These are phyloP conservation scores for Rhizophagus sp. DNA, from an alignment of 192 early-diverging fungal genomes.

Conservation along the genomic window DNA sequence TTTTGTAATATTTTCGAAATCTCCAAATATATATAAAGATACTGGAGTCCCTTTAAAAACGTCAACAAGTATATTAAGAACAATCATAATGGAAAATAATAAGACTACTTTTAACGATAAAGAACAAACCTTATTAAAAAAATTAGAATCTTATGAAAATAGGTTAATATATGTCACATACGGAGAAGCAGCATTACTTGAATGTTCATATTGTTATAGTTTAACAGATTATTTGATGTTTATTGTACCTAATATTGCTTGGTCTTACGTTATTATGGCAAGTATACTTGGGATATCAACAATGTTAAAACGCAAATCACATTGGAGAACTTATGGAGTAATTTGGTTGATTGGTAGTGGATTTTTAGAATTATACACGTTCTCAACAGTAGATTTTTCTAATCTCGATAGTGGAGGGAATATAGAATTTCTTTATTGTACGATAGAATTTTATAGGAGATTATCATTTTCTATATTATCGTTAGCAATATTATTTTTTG, in stretches of 20 bases:
- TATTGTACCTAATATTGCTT: constrained; percentile 15
- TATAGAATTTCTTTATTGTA: constrained; percentile 16
- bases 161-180: constrained; percentile 25
- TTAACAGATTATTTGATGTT: constrained; percentile 21
- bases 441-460: constrained; percentile 19
- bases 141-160: constrained; percentile 28
- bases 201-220: constrained; percentile 32
- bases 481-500: neutral
- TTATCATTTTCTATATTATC: constrained; percentile 1
- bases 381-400: neutral
- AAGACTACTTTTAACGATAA: neutral
- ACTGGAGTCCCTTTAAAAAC: neutral
- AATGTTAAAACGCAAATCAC: constrained; percentile 10
- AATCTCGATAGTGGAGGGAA: neutral
- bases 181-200: constrained; percentile 31
- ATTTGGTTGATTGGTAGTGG: constrained; percentile 16
- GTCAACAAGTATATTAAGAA: neutral
- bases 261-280: constrained; percentile 20
- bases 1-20: constrained; percentile 8
- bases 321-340: constrained; percentile 24
- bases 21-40: neutral
- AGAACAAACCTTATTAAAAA: constrained; percentile 26
- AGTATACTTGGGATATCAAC: constrained; percentile 15
- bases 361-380: constrained; percentile 21
- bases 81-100: neutral